Evolutionary conservation across 768 basidiomycete species (phyloP), one percentile per base, ranked within the genome.

Genomic region (Suillus fuscotomentosus): DNA sequence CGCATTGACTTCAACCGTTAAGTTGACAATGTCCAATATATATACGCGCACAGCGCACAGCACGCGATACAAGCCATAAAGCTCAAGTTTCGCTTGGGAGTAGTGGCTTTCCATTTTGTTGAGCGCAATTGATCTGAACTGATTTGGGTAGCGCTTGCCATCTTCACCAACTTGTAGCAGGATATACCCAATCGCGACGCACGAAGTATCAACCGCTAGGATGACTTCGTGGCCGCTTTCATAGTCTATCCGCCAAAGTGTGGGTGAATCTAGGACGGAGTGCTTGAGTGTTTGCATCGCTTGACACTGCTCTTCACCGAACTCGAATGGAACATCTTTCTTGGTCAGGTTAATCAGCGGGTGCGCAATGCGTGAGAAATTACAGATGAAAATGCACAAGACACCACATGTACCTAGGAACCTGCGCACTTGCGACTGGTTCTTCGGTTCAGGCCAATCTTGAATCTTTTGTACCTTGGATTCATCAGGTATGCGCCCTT

Each of bases 131-230:
- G n/a, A n/a, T n/a, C n/a, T n/a, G n/a, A n/a, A n/a, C n/a, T n/a
- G n/a, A n/a, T n/a, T n/a, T 53, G 73, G 79, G 22, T 70, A 70
- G 0, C 69, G 63, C 11, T 65, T 64, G 0, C 68, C 62, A 1
- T 69, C 66, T 0, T 53, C 43, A 31, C 71, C 70, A 13, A 65
- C 38, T 50, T 79, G 76, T 1, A 60, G 61, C 0, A 81, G 66
- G 2, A 76, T 72, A 38, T 71, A 81, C 0, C 81, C 79, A 0
- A 82, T 72, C 0, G 76, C 78, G 8, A 77, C 73, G 6, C 60
- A 48, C 0, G 73, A 77, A 0, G 74, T 61, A 65, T 79, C 62
- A 60, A 80, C 45, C 20, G 70, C 65, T 0, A 74, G 48, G 11
- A 65, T 70, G 10, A 70, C 57, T 2, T 41, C 15, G 13, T 60